A percentile compares a stretch with the other conserved stretches of the same genome.
These are phyloP conservation scores for Tagetes patula DNA, from an alignment of 129 eudicot species.

Conservation along the genomic window DNA sequence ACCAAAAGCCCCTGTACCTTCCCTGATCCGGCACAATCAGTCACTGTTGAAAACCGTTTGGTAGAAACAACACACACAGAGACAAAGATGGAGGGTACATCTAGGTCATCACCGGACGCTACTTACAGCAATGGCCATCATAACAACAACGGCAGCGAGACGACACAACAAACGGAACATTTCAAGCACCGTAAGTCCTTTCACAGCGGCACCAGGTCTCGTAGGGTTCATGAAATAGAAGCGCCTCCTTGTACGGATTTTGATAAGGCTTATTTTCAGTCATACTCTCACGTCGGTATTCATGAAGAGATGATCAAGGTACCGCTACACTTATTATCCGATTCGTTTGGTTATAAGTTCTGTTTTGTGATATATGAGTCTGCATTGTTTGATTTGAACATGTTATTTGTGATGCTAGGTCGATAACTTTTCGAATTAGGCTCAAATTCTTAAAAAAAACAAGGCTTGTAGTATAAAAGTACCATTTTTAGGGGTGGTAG, in stretches of 20 bases:
- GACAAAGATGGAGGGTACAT: constrained; percentile 35
- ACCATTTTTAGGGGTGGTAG: no score
- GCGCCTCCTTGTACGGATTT: constrained; percentile 80
- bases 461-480: no score
- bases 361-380: constrained; percentile 11
- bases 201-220: constrained; percentile 46
- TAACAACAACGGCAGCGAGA: constrained; percentile 31
- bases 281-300: constrained; percentile 90
- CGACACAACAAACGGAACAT: constrained; percentile 22
- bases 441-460: no score
- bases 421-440: not conserved
- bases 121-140: constrained; percentile 52
- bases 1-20: no score
- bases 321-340: no score
- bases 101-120: constrained; percentile 40
- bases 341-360: not conserved
- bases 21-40: no score
- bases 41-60: constrained; percentile 1
- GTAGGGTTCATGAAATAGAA: constrained; percentile 54
- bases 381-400: constrained; percentile 19
- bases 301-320: constrained; percentile 99
- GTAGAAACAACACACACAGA: not conserved
- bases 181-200: constrained; percentile 43
- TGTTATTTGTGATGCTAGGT: not conserved
- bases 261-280: constrained; percentile 84